phyloP scores from a whole-genome alignment of 176 grass and related monocot species.

The Melocanna baccifera region DNA sequence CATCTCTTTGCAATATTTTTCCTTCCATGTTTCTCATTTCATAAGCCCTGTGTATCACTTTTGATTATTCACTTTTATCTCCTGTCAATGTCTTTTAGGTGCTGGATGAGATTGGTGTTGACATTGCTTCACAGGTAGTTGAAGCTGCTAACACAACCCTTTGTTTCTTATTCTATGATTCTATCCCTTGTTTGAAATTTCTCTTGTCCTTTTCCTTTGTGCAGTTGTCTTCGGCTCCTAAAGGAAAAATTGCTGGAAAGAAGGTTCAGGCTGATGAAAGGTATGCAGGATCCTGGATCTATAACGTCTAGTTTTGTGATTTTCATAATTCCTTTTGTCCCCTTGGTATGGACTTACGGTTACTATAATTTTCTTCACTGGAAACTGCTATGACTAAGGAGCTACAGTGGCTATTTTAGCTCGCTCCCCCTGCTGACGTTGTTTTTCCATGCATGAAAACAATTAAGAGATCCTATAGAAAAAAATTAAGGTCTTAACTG shows the following conservation, averaged over 20 bases:
- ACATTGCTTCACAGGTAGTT: slow-evolving; percentile 88
- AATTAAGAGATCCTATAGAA: neutral
- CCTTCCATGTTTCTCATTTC: neutral
- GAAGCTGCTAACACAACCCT: slow-evolving; percentile 16
- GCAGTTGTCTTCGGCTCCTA: slow-evolving; percentile 87
- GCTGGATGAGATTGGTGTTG: slow-evolving; percentile 93
- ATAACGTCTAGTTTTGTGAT: neutral
- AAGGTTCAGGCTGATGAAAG: slow-evolving; percentile 72
- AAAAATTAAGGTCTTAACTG: neutral
- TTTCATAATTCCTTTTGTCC: neutral
- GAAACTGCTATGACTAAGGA: neutral
- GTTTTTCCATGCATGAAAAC: slow-evolving; percentile 7
- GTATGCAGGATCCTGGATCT: slow-evolving; percentile 32
- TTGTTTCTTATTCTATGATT: slow-evolving; percentile 13
- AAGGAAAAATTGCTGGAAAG: slow-evolving; percentile 83
- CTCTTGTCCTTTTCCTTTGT: slow-evolving; percentile 13
- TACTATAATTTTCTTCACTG: slow-evolving; percentile 2
- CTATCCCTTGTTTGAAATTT: neutral
- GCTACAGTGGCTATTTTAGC: neutral
- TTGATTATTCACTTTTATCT: slow-evolving; percentile 35
- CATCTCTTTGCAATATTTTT: neutral
- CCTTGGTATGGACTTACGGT: neutral
- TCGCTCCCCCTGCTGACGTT: neutral
- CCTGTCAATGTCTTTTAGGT: slow-evolving; percentile 62
- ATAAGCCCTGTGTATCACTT: neutral